Base-by-base conservation (phyloP, 768 basidiomycete species). In the Leucocoprinus leucothites region DNA sequence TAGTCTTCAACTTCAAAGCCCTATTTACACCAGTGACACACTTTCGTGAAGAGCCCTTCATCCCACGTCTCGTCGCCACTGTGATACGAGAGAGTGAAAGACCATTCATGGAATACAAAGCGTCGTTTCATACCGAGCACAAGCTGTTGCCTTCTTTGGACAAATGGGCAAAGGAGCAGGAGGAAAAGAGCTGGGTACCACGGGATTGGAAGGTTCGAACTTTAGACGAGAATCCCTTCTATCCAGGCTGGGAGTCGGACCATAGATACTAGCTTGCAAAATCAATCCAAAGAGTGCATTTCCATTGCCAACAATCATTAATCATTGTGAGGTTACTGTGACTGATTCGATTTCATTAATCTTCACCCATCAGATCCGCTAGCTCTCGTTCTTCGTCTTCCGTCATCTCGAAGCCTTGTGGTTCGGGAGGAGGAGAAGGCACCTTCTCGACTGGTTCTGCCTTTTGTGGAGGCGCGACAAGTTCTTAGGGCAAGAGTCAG, bases 381-480 rank as follows among this genome's bases (percentile, higher is more conserved):
- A 98, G 74, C 67, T 97, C 94, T 19, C 82, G 78, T 63, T 94
- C 93, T 69, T 97, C 95, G 50, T 96, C 95, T 63, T 88, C 91
- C 9, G 94, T 89, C 69, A 95, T 65, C 51, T 74, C 66, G 26
- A 68, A 79, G 65, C 65, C 35, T 53, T 62, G 36, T 9, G 64
- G 53, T 11, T 60, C 60, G 6, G 63, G 61, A 16, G 57, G 46
- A 16, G 38, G 31, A 16, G 48, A 34, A 13, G 55, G 51, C 9
- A 52, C 21, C 21, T 59, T 51, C 14, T 58, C 21, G 9, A 56
- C 25, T 6, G 57, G 19, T 42, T 60, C 53, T 57, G 61, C 48
- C 18, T 55, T 46, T 36, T 57, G 62, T 16, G 69, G 63, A 5
- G 74, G 74, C 48, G 68, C 67, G 48, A 80, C 61, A 14, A 81